Base-by-base conservation (phyloP, 2,329 filamentous ascomycete species). In the Fusarium torulosum region DNA sequence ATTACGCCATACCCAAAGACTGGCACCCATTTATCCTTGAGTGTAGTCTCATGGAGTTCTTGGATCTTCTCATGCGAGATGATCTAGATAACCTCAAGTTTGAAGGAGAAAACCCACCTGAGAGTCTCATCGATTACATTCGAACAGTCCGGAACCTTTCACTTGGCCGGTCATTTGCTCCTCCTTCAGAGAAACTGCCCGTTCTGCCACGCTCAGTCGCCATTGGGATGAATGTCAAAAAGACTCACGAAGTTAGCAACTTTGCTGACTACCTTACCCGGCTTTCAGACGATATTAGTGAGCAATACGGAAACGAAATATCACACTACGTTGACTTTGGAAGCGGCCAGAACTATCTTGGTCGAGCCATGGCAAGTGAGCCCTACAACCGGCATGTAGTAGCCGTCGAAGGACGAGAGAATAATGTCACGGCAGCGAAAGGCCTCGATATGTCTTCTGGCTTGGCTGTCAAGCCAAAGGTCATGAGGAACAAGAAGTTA, bases 271-370 rank as follows among this genome's bases (percentile, higher is more conserved):
- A 95, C 73, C 87, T 98, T 52, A 86, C 93, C 49, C 74, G 80
- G 4, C 80, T 90, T 11, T 83, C 86, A 0, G 79, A 80, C 53
- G 84, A 86, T 27, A 85, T 97, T 23, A 84, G 86, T 4, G 75
- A 81, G 3, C 80, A 86, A 2, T 85, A 90, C 41, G 81, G 83
- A 1, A 79, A 83, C 46, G 79, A 84, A 15, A 89, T 97, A 62
- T 92, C 93, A 0, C 94, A 98, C 80, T 89, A 97, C 59, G 90
- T 98, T 47, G 96, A 99, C 79, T 97, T 98, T 78, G 96, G 96
- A 27, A 97, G 94, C 53, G 96, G 96, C 0, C 95, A 98, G 77
- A 98, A 97, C 75, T 99, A 99, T 75, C 88, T 99, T 5, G 95
- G 96, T 1, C 87, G 96, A 44, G 91, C 93, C 2, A 83, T 99